Conservation (phyloP, 495 filamentous ascomycete genomes). For the Baudoinia panamericana region DNA sequence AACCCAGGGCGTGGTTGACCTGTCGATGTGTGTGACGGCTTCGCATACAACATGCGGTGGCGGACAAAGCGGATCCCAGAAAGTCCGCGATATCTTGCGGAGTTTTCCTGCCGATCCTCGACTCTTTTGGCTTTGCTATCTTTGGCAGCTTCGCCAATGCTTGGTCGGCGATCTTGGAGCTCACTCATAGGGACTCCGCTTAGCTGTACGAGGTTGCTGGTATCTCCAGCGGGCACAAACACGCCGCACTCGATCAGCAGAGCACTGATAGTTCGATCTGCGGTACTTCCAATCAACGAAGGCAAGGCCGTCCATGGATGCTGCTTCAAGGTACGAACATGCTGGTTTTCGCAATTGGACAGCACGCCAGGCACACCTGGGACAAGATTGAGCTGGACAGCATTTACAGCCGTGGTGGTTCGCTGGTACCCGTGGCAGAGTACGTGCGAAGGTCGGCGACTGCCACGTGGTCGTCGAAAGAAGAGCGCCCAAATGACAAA, state of each 20-base stretch:
- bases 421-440: constrained; percentile 64
- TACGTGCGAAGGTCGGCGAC: constrained; percentile 52
- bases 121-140: neutral
- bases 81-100: constrained; percentile 31
- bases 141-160: neutral
- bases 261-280: constrained; percentile 70
- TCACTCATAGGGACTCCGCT: constrained; percentile 39
- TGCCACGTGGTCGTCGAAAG: constrained; percentile 34
- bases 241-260: constrained; percentile 67
- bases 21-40: constrained; percentile 51
- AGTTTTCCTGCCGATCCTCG: constrained; percentile 22
- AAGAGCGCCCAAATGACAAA: constrained; percentile 70
- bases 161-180: constrained; percentile 4
- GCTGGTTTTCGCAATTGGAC: constrained; percentile 48
- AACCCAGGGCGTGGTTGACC: constrained; percentile 61
- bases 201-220: constrained; percentile 60
- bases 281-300: constrained; percentile 55
- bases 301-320: constrained; percentile 61
- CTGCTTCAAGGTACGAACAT: constrained; percentile 56
- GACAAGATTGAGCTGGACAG: constrained; percentile 24
- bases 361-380: constrained; percentile 42
- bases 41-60: constrained; percentile 76
- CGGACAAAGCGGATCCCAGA: constrained; percentile 57
- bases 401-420: constrained; percentile 17
- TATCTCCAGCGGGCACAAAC: constrained; percentile 49